Conservation (phyloP, 2,329 filamentous ascomycete species). For the Dothideomycetidae sp. region DNA sequence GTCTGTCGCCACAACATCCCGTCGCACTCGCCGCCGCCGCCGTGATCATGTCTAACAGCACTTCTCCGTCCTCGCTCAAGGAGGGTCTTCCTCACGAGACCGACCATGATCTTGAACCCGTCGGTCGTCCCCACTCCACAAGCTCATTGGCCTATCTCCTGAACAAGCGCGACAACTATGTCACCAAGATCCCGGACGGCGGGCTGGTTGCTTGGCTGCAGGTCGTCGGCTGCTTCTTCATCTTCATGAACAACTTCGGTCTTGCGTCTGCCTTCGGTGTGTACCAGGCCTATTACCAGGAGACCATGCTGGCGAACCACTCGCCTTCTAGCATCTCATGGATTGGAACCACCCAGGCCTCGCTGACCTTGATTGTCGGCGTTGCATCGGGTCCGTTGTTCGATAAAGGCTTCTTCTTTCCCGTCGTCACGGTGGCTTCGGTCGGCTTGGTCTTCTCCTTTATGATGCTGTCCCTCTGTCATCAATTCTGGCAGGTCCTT, state of each 20-base stretch:
- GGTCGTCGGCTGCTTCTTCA: slow-evolving; percentile 19
- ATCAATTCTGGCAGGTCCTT: slow-evolving; percentile 13
- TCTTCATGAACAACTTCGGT: slow-evolving; percentile 26
- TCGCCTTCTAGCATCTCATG: slow-evolving; percentile 20
- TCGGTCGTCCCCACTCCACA: too few relatives aligned
- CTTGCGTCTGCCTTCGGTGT: slow-evolving; percentile 28
- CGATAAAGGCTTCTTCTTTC: slow-evolving; percentile 20
- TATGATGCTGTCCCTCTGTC: slow-evolving; percentile 10
- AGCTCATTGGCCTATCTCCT: neutral
- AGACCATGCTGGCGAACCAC: slow-evolving; percentile 12
- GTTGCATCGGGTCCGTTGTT: slow-evolving; percentile 19
- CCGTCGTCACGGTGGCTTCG: slow-evolving; percentile 24
- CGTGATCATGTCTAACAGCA: too few relatives aligned
- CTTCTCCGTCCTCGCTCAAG: too few relatives aligned
- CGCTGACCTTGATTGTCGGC: slow-evolving; percentile 22
- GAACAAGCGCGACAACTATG: neutral
- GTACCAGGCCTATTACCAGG: slow-evolving; percentile 24
- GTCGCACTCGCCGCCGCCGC: too few relatives aligned
- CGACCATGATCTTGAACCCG: too few relatives aligned
- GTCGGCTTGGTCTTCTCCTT: slow-evolving; percentile 31
- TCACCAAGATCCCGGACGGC: neutral
- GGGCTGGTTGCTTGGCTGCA: neutral
- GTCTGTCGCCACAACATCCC: too few relatives aligned
- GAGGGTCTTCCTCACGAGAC: neutral
- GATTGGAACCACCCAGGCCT: slow-evolving; percentile 25